A percentile compares a stretch with the other conserved stretches of the same genome.
Conservation (phyloP, 1,284 basidiomycete genomes). For the Wolfiporia cocos region DNA sequence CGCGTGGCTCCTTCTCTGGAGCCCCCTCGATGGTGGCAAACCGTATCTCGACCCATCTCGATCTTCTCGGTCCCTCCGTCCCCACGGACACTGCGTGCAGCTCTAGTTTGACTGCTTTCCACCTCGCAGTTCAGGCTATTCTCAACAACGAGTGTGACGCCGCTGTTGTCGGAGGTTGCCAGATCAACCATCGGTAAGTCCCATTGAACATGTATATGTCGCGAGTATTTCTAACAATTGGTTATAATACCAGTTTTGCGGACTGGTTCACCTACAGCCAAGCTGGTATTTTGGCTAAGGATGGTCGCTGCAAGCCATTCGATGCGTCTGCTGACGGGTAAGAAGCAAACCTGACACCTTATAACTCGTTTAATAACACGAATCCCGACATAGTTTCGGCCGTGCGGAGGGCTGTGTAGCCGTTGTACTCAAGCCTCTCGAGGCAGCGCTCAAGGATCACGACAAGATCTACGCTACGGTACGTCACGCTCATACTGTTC, state of each 20-base stretch:
- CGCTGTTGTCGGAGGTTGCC: constrained; percentile 41
- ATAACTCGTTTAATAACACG: too few species aligned
- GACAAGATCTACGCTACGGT: constrained; percentile 25
- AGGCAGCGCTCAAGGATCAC: constrained; percentile 19
- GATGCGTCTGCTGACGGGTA: constrained; percentile 42
- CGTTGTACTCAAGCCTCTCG: constrained; percentile 22
- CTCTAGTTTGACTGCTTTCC: constrained; percentile 37
- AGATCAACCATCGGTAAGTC: constrained; percentile 24
- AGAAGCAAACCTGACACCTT: too few species aligned
- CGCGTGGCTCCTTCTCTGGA: constrained; percentile 31
- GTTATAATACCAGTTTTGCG: constrained; percentile 13
- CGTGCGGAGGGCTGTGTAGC: constrained; percentile 20
- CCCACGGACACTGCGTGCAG: constrained; percentile 46
- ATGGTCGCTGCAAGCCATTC: constrained; percentile 44
- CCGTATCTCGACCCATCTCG: constrained; percentile 41
- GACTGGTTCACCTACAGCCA: constrained; percentile 27
- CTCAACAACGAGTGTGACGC: constrained; percentile 39
- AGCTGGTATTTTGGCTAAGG: constrained; percentile 31
- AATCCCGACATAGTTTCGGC: constrained; percentile 19
- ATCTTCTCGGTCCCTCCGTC: constrained; percentile 40
- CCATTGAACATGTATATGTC: background rate
- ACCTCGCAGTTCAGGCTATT: constrained; percentile 41
- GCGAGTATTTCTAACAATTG: background rate
- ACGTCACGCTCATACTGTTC: background rate
- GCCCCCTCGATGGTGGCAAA: constrained; percentile 36